Evolutionary conservation across 495 filamentous ascomycete species (phyloP).

Genomic region (Rostrohypoxylon terebratum): DNA sequence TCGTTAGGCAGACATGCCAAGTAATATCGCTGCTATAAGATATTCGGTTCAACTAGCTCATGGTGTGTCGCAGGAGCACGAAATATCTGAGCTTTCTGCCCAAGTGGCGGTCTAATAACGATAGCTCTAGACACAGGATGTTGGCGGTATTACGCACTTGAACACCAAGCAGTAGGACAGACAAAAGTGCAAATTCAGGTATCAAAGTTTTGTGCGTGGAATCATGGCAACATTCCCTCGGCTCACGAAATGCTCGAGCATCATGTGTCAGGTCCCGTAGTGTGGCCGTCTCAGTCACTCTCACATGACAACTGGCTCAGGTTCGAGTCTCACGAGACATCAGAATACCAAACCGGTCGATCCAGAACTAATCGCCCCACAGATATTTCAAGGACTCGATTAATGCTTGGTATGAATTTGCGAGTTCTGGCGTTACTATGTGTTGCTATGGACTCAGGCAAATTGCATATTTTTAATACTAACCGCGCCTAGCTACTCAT

Average conservation of each 20-base stretch:
- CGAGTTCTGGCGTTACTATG: background rate
- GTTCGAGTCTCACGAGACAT: slow-evolving; percentile 22
- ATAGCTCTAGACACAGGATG: slow-evolving; percentile 13
- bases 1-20: slow-evolving; percentile 21
- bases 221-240: slow-evolving; percentile 8
- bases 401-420: background rate
- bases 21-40: background rate
- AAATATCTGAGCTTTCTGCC: background rate
- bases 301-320: slow-evolving; percentile 18
- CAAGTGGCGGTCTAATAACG: slow-evolving; percentile 13
- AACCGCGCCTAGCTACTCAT: background rate
- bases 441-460: slow-evolving; percentile 7
- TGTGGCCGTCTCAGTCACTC: slow-evolving; percentile 3
- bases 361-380: background rate
- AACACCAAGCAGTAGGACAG: slow-evolving; percentile 6
- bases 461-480: slow-evolving; percentile 4
- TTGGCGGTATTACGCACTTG: slow-evolving; percentile 3
- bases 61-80: background rate
- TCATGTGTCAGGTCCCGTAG: slow-evolving; percentile 11
- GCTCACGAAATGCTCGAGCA: background rate
- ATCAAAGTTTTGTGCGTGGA: slow-evolving; percentile 6
- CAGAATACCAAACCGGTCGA: slow-evolving; percentile 1
- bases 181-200: background rate
- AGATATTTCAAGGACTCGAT: background rate
- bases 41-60: background rate